phyloP scores from a whole-genome alignment of 805 yeast species.

The Metschnikowia orientalis region DNA sequence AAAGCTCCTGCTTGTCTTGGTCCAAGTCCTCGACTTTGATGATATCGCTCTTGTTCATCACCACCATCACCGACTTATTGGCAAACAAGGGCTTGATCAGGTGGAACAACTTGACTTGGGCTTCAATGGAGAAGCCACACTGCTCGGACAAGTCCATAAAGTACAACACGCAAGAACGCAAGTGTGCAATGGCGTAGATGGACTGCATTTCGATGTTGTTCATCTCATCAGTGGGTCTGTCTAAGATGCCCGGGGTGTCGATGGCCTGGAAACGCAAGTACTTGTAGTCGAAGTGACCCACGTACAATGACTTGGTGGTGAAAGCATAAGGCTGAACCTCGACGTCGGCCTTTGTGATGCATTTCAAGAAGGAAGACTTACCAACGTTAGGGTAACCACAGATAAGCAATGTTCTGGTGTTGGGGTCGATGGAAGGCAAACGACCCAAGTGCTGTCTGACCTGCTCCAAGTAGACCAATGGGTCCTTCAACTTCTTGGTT shows the following conservation, averaged over 20 bases:
- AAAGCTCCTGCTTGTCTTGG: constrained; percentile 64
- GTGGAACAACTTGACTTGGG: constrained; percentile 94
- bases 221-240: constrained; percentile 99
- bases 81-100: constrained; percentile 96
- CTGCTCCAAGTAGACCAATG: constrained; percentile 89
- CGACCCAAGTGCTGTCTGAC: constrained; percentile 99
- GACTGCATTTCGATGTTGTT: constrained; percentile 99
- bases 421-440: constrained; percentile 96
- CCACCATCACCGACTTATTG: constrained; percentile 93
- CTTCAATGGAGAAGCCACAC: constrained; percentile 97
- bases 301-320: constrained; percentile 95
- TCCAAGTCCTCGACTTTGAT: constrained; percentile 80
- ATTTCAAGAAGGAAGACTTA: constrained; percentile 88
- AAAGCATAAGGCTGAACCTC: constrained; percentile 99
- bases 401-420: constrained; percentile 92
- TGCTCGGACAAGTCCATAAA: constrained; percentile 99
- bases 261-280: constrained; percentile 97
- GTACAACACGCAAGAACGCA: constrained; percentile 92
- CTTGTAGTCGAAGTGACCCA: constrained; percentile 98
- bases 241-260: constrained; percentile 98
- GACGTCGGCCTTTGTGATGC: constrained; percentile 96
- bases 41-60: constrained; percentile 92
- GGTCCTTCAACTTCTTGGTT: constrained; percentile 90
- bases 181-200: constrained; percentile 96
- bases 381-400: constrained; percentile 99